These are phyloP conservation scores for Podospora anserina DNA, from an alignment of 495 filamentous ascomycete genomes.

Conservation along the genomic window DNA sequence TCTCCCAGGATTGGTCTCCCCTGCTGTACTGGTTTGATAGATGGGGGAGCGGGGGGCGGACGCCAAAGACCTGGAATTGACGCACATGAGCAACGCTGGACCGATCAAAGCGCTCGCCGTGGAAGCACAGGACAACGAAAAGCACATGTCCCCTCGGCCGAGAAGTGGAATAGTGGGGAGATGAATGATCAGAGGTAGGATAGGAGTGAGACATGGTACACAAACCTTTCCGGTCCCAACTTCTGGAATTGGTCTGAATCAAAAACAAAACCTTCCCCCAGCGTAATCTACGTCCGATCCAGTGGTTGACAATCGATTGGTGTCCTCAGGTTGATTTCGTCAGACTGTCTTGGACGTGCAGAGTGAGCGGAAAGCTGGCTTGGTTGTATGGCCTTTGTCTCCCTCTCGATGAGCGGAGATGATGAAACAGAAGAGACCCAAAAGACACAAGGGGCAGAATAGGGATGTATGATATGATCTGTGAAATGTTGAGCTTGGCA, in stretches of 20 bases:
- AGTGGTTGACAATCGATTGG: neutral
- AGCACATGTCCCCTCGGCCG: neutral
- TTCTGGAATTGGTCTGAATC: neutral
- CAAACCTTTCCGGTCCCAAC: neutral
- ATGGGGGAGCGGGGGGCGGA: neutral
- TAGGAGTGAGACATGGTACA: neutral
- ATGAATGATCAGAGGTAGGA: neutral
- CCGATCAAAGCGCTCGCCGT: neutral
- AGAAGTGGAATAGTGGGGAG: neutral
- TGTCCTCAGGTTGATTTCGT: neutral
- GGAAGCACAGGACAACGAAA: neutral
- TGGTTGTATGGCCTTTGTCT: neutral
- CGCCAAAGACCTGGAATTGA: neutral
- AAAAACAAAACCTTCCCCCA: neutral
- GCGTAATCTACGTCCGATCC: neutral
- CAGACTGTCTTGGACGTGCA: neutral
- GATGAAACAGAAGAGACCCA: neutral
- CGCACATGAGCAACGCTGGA: neutral
- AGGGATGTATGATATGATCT: neutral
- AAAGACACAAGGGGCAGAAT: constrained; percentile 2
- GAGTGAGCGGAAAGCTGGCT: neutral
- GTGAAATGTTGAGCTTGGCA: neutral
- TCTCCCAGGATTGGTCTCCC: neutral
- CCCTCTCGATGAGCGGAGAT: neutral
- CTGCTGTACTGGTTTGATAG: neutral